A percentile compares a stretch with the other conserved stretches of the same genome.
Conservation (phyloP, 2,329 filamentous ascomycete genomes). For the Cladosporium sp. region DNA sequence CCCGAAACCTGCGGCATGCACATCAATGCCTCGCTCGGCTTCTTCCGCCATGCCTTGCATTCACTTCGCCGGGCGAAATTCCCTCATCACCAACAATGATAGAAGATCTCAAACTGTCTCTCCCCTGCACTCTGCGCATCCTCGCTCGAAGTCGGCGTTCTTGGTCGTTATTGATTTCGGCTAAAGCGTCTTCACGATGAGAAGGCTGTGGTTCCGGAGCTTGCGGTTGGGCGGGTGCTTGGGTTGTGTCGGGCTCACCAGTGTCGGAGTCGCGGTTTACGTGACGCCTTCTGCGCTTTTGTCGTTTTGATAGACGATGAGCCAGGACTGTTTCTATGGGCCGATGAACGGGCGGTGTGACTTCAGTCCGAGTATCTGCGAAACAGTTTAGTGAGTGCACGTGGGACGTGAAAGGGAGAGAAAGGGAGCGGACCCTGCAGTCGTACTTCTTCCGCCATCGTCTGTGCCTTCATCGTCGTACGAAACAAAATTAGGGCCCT, state of each 20-base stretch:
- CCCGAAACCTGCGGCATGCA: no score
- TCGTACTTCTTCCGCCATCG: constrained; percentile 18
- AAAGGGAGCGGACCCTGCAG: constrained; percentile 21
- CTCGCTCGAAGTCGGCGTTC: constrained; percentile 1
- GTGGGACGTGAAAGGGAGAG: background rate
- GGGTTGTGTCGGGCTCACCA: background rate
- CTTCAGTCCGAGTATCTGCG: constrained; percentile 18
- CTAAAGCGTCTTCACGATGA: constrained; percentile 19
- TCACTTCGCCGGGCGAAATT: no score
- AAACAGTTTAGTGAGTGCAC: constrained; percentile 11
- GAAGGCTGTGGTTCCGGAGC: no score
- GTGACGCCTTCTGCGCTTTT: background rate
- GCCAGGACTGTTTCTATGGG: constrained; percentile 3
- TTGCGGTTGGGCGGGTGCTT: background rate
- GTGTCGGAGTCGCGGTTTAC: constrained; percentile 1
- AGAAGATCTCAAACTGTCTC: constrained; percentile 4
- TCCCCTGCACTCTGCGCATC: constrained; percentile 7
- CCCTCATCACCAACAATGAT: no score
- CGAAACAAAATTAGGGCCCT: background rate
- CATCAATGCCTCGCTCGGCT: no score
- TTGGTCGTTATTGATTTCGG: constrained; percentile 14
- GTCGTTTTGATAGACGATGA: constrained; percentile 7
- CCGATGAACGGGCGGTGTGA: background rate
- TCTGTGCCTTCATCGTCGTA: constrained; percentile 10
- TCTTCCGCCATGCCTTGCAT: no score